Evolutionary conservation across 805 yeast species (phyloP).

Genomic region (Candida palmyrensis): DNA sequence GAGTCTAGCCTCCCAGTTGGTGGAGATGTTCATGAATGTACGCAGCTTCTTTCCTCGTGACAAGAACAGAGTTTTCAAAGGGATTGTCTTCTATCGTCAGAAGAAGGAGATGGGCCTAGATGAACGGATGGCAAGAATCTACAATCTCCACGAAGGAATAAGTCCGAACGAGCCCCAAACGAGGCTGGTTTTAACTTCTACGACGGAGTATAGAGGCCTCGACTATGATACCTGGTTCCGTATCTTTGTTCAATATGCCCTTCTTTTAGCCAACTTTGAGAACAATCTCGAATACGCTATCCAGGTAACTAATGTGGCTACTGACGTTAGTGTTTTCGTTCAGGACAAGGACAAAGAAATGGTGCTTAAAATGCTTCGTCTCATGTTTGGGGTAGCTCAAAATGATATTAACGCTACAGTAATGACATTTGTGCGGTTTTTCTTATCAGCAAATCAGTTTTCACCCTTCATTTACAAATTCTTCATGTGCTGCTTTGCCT

Average conservation of each 20-base stretch:
- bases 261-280: constrained; percentile 58
- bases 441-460: constrained; percentile 70
- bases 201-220: constrained; percentile 67
- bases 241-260: constrained; percentile 72
- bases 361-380: constrained; percentile 57
- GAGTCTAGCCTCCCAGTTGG: constrained; percentile 73
- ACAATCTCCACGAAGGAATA: constrained; percentile 57
- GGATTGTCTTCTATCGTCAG: constrained; percentile 58
- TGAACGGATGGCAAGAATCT: constrained; percentile 65
- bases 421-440: constrained; percentile 53
- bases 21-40: constrained; percentile 77
- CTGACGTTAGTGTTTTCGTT: constrained; percentile 71
- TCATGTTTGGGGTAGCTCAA: constrained; percentile 49
- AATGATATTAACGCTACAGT: constrained; percentile 49
- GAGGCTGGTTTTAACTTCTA: constrained; percentile 40
- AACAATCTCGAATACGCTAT: constrained; percentile 54
- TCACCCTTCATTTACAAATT: constrained; percentile 61
- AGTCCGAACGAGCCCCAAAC: constrained; percentile 21
- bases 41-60: constrained; percentile 76
- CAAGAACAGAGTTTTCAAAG: constrained; percentile 62
- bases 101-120: constrained; percentile 62
- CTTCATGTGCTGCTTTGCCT: constrained; percentile 61
- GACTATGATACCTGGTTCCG: constrained; percentile 80
- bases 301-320: constrained; percentile 64
- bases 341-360: constrained; percentile 58